Evolutionary conservation across 768 basidiomycete genomes (phyloP), one percentile per base, ranked within the genome.

Genomic region (Russula brevipes): DNA sequence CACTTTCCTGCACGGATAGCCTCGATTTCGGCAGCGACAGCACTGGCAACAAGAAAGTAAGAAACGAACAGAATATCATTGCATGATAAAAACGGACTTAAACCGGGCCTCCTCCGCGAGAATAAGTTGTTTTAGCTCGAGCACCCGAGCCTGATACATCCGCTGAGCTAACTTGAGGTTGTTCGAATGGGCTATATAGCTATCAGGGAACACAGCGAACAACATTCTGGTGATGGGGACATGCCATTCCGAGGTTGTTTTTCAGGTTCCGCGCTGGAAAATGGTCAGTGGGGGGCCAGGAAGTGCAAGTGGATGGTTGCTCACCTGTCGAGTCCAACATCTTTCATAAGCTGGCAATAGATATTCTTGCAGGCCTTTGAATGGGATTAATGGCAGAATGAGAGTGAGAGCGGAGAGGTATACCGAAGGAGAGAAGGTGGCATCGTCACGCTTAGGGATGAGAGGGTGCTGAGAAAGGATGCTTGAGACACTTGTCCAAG

Each of bases 111-210:
- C 94, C 71, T 94, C 88, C 1, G 76, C 79, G 38, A 79, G 69
- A 45, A 97, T 91, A 49, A 86, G 79, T n/a, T 78, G 78, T 60
- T 84, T 82, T 4, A 97, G 77, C 68, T 96, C 89, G 17, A 80
- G 71, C 42, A 92, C 78, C 36, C 94, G 86, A 5, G 79, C 78
- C 45, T 79, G 74, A 70, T 90, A 96, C 73, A 86, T 83, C 54
- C 79, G 87, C 71, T 89, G 84, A 1, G 94, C 92, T 45, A 97
- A 81, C 54, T 79, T 76, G 10, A 87, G 79, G 68, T 91, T 64
- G 49, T 64, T 86, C 9, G 76, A 70, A 12, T 80, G 78, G 46
- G 89, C 93, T 93, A 69, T 5, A 61, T 11, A 47, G 12, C 45
- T 31, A 3, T 41, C 53, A 57, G 16, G 61, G 66, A 51, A 19